Percentiles rank a stretch among this genome's conserved stretches.
Conservation (phyloP, 2,329 filamentous ascomycete genomes). For the Cryphonectria naterciae region DNA sequence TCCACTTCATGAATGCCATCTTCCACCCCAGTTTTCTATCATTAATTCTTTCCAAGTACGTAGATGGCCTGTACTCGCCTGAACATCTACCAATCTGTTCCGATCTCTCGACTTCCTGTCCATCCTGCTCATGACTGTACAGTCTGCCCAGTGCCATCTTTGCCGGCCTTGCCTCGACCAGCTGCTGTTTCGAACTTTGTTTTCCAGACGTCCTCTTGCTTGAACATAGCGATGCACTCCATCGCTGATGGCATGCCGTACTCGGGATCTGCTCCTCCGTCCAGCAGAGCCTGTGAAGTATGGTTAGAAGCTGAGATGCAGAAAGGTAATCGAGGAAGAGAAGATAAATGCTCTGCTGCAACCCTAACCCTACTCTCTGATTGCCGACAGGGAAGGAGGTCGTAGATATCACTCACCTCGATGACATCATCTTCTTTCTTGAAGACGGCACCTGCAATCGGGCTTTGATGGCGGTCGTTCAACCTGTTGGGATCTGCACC, state of each 20-base stretch:
- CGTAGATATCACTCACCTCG: constrained; percentile 49
- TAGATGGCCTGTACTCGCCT: background rate
- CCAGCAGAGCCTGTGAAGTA: constrained; percentile 46
- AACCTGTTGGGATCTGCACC: constrained; percentile 70
- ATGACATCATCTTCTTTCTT: constrained; percentile 70
- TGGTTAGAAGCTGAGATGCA: background rate
- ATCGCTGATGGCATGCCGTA: constrained; percentile 54
- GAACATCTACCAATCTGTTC: background rate
- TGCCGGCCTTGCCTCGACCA: constrained; percentile 49
- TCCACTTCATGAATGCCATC: background rate
- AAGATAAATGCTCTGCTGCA: constrained; percentile 13
- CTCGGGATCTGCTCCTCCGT: constrained; percentile 59
- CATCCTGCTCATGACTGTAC: background rate
- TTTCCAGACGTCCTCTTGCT: constrained; percentile 55
- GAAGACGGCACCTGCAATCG: constrained; percentile 73
- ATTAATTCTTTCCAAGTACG: background rate
- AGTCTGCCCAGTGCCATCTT: background rate
- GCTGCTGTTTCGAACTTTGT: constrained; percentile 53
- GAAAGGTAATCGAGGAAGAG: background rate
- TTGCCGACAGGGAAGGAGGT: background rate
- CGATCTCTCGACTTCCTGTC: background rate
- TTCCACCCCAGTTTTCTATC: background rate
- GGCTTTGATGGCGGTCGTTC: constrained; percentile 71
- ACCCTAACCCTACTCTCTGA: background rate
- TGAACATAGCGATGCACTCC: constrained; percentile 55